These are phyloP conservation scores for Silene coronaria DNA, from an alignment of 179 eudicot species.

Conservation along the genomic window DNA sequence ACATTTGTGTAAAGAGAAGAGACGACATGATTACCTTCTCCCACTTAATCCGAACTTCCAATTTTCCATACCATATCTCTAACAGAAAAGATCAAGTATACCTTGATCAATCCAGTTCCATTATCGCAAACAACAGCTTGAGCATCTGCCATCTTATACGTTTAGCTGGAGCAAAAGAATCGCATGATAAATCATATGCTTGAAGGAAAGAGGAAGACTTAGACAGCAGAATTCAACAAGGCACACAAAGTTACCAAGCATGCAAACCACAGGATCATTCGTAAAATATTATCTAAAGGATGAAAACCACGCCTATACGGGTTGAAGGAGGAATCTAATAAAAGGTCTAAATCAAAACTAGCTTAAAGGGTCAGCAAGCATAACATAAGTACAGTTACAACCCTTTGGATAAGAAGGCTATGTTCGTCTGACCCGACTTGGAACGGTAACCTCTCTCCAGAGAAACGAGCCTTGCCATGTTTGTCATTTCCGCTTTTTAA, in stretches of 20 bases:
- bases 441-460: too few species aligned
- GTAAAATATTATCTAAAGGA: not conserved
- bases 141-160: slow-evolving; percentile 6
- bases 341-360: too few species aligned
- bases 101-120: slow-evolving; percentile 20
- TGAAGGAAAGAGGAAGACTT: not conserved
- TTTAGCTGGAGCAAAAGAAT: not conserved
- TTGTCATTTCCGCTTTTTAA: too few species aligned
- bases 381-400: too few species aligned
- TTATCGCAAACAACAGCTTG: slow-evolving; percentile 30
- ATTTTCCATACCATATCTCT: not conserved
- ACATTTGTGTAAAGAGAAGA: not conserved
- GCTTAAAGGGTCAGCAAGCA: too few species aligned
- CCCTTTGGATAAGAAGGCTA: too few species aligned
- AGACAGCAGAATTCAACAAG: not conserved
- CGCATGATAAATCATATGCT: not conserved
- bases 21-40: not conserved
- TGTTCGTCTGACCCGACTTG: too few species aligned
- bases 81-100: slow-evolving; percentile 3
- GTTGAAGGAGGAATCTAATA: too few species aligned
- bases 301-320: not conserved
- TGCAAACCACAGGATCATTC: not conserved
- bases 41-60: not conserved
- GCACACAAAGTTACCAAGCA: not conserved
- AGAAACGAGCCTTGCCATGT: too few species aligned